Percentiles rank a stretch among this genome's conserved stretches.
Evolutionary conservation across 176 grass and related monocot genomes (phyloP).

Genomic region (Neostapfia colusana): DNA sequence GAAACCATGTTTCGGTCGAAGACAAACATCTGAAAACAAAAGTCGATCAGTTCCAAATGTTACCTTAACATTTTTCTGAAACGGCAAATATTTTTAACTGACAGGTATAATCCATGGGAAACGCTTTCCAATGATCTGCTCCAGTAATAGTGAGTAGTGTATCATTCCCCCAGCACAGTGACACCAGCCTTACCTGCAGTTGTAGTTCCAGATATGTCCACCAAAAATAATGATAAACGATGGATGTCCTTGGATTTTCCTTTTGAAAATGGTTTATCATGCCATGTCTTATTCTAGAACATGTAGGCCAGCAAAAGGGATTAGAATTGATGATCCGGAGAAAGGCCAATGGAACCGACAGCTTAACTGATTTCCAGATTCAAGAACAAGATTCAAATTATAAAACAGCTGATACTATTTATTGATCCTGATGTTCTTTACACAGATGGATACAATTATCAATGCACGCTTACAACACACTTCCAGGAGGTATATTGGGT

Average conservation of each 20-base stretch:
- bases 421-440: conserved; percentile 38
- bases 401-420: conserved; percentile 3
- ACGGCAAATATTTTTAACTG: neutral
- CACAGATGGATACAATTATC: conserved; percentile 9
- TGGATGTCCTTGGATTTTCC: neutral
- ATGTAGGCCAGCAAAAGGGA: neutral
- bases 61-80: neutral
- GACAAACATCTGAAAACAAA: conserved; percentile 13
- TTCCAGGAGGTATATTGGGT: conserved; percentile 11
- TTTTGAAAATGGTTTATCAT: conserved; percentile 3
- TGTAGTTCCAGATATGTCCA: neutral
- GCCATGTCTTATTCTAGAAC: conserved; percentile 25
- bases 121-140: neutral
- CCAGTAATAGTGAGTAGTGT: neutral
- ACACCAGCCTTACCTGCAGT: neutral
- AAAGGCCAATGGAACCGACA: neutral
- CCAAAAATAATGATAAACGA: neutral
- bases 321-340: neutral
- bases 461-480: conserved; percentile 17
- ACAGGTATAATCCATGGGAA: neutral
- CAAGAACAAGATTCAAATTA: neutral
- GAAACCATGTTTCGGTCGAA: neutral
- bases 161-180: neutral
- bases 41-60: neutral
- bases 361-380: conserved; percentile 9